Evolutionary conservation across 345 rosid species (phyloP).

Genomic region (Atalantia buxifolia): DNA sequence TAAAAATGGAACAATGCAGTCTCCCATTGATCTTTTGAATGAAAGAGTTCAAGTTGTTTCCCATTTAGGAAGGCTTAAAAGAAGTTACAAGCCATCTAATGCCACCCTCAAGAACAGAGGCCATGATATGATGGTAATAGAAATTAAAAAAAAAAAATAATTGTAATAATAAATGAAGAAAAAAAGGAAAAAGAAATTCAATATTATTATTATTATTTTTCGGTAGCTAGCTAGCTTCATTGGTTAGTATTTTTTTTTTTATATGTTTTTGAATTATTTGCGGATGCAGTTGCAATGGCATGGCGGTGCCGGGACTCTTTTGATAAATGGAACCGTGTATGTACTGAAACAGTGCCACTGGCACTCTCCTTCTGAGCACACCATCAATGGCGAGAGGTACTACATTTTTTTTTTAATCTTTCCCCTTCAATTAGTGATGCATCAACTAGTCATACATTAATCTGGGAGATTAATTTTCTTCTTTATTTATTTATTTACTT

Average conservation of each 20-base stretch:
- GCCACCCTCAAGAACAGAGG: slow-evolving; percentile 77
- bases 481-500: background rate
- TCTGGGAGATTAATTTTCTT: background rate
- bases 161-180: too few relatives aligned
- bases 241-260: background rate
- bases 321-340: slow-evolving; percentile 38
- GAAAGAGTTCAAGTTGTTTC: slow-evolving; percentile 53
- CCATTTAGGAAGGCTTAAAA: slow-evolving; percentile 43
- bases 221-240: too few relatives aligned
- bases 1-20: slow-evolving; percentile 68
- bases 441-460: background rate
- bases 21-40: slow-evolving; percentile 68
- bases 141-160: too few relatives aligned
- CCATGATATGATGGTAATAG: slow-evolving; percentile 74
- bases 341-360: slow-evolving; percentile 46
- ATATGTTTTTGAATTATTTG: background rate
- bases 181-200: background rate
- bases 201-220: background rate
- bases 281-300: slow-evolving; percentile 49
- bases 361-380: slow-evolving; percentile 67
- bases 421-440: background rate
- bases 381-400: slow-evolving; percentile 44
- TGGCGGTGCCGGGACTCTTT: slow-evolving; percentile 43
- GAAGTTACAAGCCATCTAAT: slow-evolving; percentile 47
- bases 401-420: too few relatives aligned